phyloP scores from a whole-genome alignment of 225 moss, liverwort and hornwort species.

The Climacium dendroides region DNA sequence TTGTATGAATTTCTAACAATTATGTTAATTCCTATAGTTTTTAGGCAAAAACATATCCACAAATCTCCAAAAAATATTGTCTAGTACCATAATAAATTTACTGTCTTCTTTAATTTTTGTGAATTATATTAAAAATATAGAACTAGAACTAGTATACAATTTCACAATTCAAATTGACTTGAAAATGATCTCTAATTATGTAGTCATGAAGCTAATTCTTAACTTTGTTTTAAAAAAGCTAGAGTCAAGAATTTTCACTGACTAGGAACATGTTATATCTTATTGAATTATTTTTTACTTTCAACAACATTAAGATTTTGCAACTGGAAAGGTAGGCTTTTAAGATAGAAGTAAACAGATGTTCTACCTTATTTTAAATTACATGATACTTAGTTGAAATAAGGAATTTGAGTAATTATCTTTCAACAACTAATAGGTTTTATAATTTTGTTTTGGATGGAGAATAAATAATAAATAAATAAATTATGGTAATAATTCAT shows the following conservation, averaged over 20 bases:
- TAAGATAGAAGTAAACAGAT: accelerated
- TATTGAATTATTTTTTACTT: not conserved
- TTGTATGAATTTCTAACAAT: no score
- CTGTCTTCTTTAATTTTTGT: not conserved
- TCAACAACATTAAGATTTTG: not conserved
- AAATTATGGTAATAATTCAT: no score
- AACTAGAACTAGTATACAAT: not conserved
- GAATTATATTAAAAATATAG: no score
- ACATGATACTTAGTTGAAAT: not conserved
- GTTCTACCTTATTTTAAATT: not conserved
- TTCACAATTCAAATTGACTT: not conserved
- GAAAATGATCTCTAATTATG: not conserved
- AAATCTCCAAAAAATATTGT: not conserved
- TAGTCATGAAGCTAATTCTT: accelerated
- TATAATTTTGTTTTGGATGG: no score
- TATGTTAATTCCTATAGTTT: no score
- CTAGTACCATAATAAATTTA: not conserved
- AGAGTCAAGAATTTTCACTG: accelerated
- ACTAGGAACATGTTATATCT: not conserved
- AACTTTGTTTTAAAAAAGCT: accelerated
- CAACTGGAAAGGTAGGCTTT: not conserved
- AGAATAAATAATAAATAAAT: not conserved
- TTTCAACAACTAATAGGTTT: not conserved
- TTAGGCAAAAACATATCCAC: not conserved
- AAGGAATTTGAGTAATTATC: no score